Percentiles rank a stretch among this genome's conserved stretches.
Conservation (phyloP, 306 rosid genomes). For the Dalbergia oliveri region DNA sequence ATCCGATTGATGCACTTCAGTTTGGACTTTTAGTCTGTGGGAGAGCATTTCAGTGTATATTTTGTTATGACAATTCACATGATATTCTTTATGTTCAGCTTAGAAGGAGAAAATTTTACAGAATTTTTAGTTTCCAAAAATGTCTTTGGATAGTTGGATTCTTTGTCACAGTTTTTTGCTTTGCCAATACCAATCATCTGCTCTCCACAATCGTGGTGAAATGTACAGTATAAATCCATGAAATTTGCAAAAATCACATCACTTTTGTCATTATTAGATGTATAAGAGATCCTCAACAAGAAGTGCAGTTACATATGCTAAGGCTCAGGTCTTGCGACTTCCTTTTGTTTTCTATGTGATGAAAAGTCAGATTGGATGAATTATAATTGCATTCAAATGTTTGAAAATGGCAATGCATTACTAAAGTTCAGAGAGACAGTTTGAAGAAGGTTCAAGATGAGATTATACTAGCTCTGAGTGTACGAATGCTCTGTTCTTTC, state of each 20-base stretch:
- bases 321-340: too few species aligned
- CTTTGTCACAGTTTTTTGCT: not conserved
- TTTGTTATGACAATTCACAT: slow-evolving; percentile 33
- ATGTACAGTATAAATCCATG: too few species aligned
- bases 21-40: slow-evolving; percentile 10
- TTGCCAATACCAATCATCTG: not conserved
- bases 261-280: not conserved
- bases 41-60: slow-evolving; percentile 35
- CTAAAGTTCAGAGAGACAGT: too few species aligned
- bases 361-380: too few species aligned
- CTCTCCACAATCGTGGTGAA: not conserved
- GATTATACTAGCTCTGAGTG: too few species aligned
- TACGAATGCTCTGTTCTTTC: too few species aligned
- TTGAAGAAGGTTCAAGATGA: too few species aligned
- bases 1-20: slow-evolving; percentile 39
- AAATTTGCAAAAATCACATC: not conserved
- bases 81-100: slow-evolving; percentile 22
- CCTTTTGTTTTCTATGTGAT: too few species aligned
- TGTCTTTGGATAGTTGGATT: not conserved
- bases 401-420: not conserved
- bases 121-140: not conserved
- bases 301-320: too few species aligned
- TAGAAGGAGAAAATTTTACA: not conserved
- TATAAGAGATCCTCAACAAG: too few species aligned
- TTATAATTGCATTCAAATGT: not conserved